Base-by-base conservation (phyloP, 129 eudicot species). In the Flaveria sonorensis region DNA sequence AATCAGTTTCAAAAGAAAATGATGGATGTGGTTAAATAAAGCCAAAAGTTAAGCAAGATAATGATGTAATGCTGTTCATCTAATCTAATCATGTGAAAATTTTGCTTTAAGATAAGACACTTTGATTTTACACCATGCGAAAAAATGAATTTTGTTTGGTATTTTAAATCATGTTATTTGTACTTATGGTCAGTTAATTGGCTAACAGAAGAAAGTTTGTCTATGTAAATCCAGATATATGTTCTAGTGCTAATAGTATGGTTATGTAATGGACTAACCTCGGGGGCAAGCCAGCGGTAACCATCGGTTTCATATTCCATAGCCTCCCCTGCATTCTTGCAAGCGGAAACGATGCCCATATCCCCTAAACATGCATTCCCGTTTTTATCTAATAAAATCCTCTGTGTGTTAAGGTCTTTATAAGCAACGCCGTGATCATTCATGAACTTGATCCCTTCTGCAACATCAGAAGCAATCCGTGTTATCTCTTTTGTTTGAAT, bases 231-330 rank as follows among this genome's bases (percentile, higher is more conserved):
- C 23, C n/a, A 16, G n/a, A n/a, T 51, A 7, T 52, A 15, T n/a
- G 65, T 60, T 23, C 4, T 28, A 28, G 3, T 39, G 57, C 14
- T 61, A 10, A n/a, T 30, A 32, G 6, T 63, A 15, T 28, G 46
- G 42, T 61, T 61, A 26, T 24, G 68, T 63, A 2, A 30, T 7
- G 39, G 78, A 80, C 88, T 79, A 75, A 95, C 99, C 99, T 95
- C 99, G 7, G 99, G 99, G 73, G 99, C 99, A 18, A 95, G 89
- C 99, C 99, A 95, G 61, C 97, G 87, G 47, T 91, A 95, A 42
- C 99, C 99, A 82, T 95, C 99, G 24, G 97, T 95, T 80, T 95
- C 99, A 73, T 95, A 95, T 42, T 95, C 97, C 96, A 86, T 91
- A 32, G 99, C 92, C 60, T 95, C 99, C 10, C 94, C 90, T 10